Evolutionary conservation across 164 flowering plant species (phyloP), one percentile per base, ranked within the genome.

Genomic region (Pachysandra terminalis): DNA sequence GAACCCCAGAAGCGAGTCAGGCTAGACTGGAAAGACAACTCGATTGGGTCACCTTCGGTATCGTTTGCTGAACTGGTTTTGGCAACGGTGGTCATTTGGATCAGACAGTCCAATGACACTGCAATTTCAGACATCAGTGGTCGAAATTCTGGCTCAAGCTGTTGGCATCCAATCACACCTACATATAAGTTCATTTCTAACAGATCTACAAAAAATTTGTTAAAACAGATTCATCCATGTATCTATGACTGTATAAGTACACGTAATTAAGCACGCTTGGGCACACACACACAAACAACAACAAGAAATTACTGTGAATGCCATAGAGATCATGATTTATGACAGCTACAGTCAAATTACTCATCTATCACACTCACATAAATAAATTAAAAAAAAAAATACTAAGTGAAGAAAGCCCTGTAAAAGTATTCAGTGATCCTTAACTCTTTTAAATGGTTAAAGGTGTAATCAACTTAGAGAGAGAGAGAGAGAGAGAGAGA

Each of bases 141-240:
- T 24, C 95, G 71, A 75, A 85, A 89, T 71, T 85, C 95, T 63
- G 82, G 83, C 69, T 81, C 87, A 17, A 86, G 77, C 96, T 93
- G 87, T 66, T 53, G 61, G 59, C 60, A 65, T 73, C 61, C 62
- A 67, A 22, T 26, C 19, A 66, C 24, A 64, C 24, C 35, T 53
- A 40, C 51, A 40, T 13, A 68, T 21, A 21, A 17, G 59, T 16
- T 57, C 16, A 28, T 21, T 19, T 51, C 12, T 0, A n/a, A 61
- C 12, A 5, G 9, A 45, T 45, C 13, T 21, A 37, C 13, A 21
- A 37, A 25, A 9, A 25, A 25, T 2, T 27, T 13, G 25, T 27
- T 26, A 26, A 26, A 14, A 27, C 37, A 26, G 37, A 58, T 58
- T 6, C 61, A 58, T 23, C 32, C 9, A 26, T 56, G 25, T 16